Percentiles rank a stretch among this genome's conserved stretches.
Evolutionary conservation across 2,329 filamentous ascomycete genomes (phyloP).

Genomic region (Ascocoryne sarcoides): DNA sequence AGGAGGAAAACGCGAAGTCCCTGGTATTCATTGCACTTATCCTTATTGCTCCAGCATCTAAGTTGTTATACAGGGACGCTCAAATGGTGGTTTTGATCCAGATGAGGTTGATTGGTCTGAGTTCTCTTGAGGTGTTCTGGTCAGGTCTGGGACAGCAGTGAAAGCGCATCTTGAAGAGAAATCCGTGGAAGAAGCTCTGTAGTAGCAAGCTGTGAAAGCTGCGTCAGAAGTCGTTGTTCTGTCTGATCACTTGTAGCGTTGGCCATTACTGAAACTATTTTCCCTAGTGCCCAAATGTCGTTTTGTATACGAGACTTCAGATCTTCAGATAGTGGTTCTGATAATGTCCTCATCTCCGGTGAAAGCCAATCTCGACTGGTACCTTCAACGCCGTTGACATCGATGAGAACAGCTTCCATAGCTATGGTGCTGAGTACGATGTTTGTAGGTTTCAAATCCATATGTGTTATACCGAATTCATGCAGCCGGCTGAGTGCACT

Average conservation of each 20-base stretch:
- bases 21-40: not conserved
- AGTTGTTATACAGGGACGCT: not conserved
- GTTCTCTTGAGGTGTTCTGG: conserved; percentile 3
- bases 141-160: not conserved
- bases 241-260: conserved; percentile 1
- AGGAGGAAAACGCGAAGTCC: not conserved
- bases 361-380: conserved; percentile 17
- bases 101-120: conserved; percentile 8
- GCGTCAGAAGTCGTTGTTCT: conserved; percentile 3
- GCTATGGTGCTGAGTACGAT: conserved; percentile 11
- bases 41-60: conserved; percentile 1
- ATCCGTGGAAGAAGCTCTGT: conserved; percentile 4
- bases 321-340: conserved; percentile 13
- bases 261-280: conserved; percentile 10
- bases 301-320: conserved; percentile 14
- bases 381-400: conserved; percentile 17
- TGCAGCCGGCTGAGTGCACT: conserved; percentile 16
- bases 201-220: conserved; percentile 1
- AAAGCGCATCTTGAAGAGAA: conserved; percentile 3
- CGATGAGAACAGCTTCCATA: conserved; percentile 14
- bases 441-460: conserved; percentile 22
- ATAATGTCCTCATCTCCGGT: conserved; percentile 14
- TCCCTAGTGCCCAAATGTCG: conserved; percentile 16
- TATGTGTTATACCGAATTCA: conserved; percentile 14
- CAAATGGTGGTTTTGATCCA: conserved; percentile 8